Base-by-base conservation (phyloP, 2,329 filamentous ascomycete species). In the Talaromyces sp. region DNA sequence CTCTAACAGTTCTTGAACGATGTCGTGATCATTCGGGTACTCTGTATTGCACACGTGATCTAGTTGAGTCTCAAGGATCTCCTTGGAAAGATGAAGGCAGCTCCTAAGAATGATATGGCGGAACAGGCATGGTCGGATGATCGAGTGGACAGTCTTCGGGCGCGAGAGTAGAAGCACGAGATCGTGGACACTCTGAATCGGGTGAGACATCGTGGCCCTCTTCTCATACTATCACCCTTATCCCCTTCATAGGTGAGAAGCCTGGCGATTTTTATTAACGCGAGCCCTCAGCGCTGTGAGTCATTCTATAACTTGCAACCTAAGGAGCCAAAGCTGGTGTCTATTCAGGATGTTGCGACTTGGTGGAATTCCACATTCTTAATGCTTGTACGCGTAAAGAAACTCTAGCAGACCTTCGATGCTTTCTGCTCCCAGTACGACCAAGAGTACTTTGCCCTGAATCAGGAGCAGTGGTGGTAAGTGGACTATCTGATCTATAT, bases 371-470 rank as follows among this genome's bases (percentile, higher is more conserved):
- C 64, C 24, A 70, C 52, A 11, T 70, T 65, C 63, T 35, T 69
- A 33, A 70, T 70, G 59, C 67, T 70, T 37, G 22, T 19, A 9
- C 59, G 60, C 50, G 66, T 62, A 16, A 70, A 67, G 43, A 19
- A 39, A 19, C 65, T 70, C 45, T 39, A 65, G 5, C 14, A 33
- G 4, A 24, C 19, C 19, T 50, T 43, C 16, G 10, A 41, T 14
- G 2, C 3, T 8, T 60, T 43, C 27, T 45, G 33, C 33, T 14
- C 39, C 13, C 19, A 60, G n/a, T 13, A 60, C 45, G 24, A 24
- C 6, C 33, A 24, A 70, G 19, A 22, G 19, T 22, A 22, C 19
- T 22, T 22, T 2, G 19, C 19, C 19, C 19, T 22, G 19, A 22
- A 22, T 22, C 19, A 22, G 19, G 19, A 22, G 19, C 19, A 22